These are phyloP conservation scores for Leccinum arenicola DNA, from an alignment of 768 basidiomycete genomes.

Conservation along the genomic window DNA sequence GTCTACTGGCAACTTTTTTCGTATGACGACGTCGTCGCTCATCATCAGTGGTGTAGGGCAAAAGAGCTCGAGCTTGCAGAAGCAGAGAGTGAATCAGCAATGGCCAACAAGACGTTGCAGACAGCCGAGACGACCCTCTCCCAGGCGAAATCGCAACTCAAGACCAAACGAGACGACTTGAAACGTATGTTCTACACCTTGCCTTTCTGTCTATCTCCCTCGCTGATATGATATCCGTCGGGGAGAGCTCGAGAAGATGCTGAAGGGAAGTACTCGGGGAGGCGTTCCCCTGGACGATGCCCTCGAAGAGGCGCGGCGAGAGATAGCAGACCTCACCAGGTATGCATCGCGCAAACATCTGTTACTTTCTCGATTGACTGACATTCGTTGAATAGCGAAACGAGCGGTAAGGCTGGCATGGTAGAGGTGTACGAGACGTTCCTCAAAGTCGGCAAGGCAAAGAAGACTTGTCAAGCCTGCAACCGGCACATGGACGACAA, in stretches of 20 bases:
- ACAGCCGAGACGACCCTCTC: slow-evolving; percentile 61
- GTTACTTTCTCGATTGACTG: background rate
- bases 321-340: slow-evolving; percentile 19
- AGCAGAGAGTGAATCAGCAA: slow-evolving; percentile 31
- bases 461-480: slow-evolving; percentile 75
- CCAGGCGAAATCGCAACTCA: slow-evolving; percentile 58
- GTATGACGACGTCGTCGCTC: background rate
- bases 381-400: slow-evolving; percentile 15
- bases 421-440: slow-evolving; percentile 51
- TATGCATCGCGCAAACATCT: background rate
- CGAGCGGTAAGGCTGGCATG: slow-evolving; percentile 32
- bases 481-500: slow-evolving; percentile 59
- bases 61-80: slow-evolving; percentile 59
- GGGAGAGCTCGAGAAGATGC: slow-evolving; percentile 40
- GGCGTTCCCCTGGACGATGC: slow-evolving; percentile 45
- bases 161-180: slow-evolving; percentile 59
- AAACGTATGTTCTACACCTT: slow-evolving; percentile 42
- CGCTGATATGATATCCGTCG: background rate
- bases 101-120: slow-evolving; percentile 57
- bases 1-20: slow-evolving; percentile 36
- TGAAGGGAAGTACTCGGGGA: slow-evolving; percentile 40
- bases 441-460: slow-evolving; percentile 54
- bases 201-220: background rate
- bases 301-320: slow-evolving; percentile 36
- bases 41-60: slow-evolving; percentile 42